phyloP scores from a whole-genome alignment of 2,329 filamentous ascomycete species.

The Cladosporium sp. region DNA sequence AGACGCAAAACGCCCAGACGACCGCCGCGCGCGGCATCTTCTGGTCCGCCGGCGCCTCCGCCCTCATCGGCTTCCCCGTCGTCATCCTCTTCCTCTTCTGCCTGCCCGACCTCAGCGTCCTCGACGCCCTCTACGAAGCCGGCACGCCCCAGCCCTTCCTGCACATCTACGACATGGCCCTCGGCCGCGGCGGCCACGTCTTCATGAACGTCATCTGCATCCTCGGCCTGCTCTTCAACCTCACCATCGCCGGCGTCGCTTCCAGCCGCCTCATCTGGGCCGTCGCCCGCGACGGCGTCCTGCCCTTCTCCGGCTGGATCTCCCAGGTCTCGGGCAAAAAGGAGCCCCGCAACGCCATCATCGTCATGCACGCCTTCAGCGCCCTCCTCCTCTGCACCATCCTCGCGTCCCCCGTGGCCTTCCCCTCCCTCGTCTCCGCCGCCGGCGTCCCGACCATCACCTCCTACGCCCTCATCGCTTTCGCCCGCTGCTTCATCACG shows the following conservation, averaged over 20 bases:
- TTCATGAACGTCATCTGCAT: conserved; percentile 57
- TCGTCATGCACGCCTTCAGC: conserved; percentile 51
- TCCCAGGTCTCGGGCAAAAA: conserved; percentile 47
- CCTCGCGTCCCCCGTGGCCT: conserved; percentile 45
- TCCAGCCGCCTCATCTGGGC: conserved; percentile 58
- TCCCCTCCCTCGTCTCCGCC: conserved; percentile 34
- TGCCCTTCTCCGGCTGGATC: conserved; percentile 55
- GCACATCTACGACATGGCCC: conserved; percentile 50
- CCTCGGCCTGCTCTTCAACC: conserved; percentile 47
- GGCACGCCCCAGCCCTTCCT: conserved; percentile 55
- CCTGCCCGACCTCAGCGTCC: conserved; percentile 43
- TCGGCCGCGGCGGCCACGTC: conserved; percentile 52
- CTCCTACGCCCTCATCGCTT: conserved; percentile 31
- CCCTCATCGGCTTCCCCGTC: conserved; percentile 48
- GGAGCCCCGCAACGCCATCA: conserved; percentile 55
- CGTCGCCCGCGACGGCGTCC: conserved; percentile 55
- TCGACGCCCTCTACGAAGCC: conserved; percentile 44
- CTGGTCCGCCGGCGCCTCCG: conserved; percentile 53
- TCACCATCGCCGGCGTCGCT: conserved; percentile 53
- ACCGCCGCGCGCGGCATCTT: conserved; percentile 56
- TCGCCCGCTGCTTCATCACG: conserved; percentile 34
- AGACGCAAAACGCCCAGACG: conserved; percentile 52
- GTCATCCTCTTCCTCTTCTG: conserved; percentile 57
- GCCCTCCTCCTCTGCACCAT: conserved; percentile 54
- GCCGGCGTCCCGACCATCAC: conserved; percentile 36